A percentile compares a stretch with the other conserved stretches of the same genome.
Conservation (phyloP, 1,284 basidiomycete species). For the Thecaphora thlaspeos region DNA sequence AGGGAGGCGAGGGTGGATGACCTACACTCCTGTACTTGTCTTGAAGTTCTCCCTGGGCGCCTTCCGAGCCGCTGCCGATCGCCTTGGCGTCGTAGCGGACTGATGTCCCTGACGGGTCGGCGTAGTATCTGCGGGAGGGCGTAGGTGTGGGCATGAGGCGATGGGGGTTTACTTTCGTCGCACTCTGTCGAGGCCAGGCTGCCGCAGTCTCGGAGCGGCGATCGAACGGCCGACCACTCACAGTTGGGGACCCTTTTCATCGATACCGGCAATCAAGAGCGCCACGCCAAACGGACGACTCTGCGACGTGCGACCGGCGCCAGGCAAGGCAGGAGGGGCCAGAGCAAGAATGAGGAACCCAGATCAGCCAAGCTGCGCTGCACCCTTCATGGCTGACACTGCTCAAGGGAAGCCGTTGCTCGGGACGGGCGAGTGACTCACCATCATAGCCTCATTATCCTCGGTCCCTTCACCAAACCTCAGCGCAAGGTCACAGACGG, state of each 20-base stretch:
- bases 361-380: no score
- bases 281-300: slow-evolving; percentile 88
- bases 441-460: slow-evolving; percentile 97
- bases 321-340: no score
- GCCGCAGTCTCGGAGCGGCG: no score
- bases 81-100: slow-evolving; percentile 97
- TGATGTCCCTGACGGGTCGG: slow-evolving; percentile 98
- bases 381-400: no score
- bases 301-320: no score
- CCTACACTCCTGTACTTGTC: slow-evolving; percentile 93
- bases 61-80: slow-evolving; percentile 96
- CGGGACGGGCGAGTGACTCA: no score
- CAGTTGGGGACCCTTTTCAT: slow-evolving; percentile 92
- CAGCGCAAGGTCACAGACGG: slow-evolving; percentile 94
- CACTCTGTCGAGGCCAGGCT: no score
- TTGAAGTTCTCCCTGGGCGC: slow-evolving; percentile 93
- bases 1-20: neutral
- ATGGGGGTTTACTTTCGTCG: no score
- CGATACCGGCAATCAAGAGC: slow-evolving; percentile 90
- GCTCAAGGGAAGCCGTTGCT: no score
- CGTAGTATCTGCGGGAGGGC: slow-evolving; percentile 68
- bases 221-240: slow-evolving; percentile 7
- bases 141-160: no score
- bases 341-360: no score
- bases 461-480: slow-evolving; percentile 94